These are phyloP conservation scores for Rhizopogon roseolus DNA, from an alignment of 768 basidiomycete genomes.

Conservation along the genomic window DNA sequence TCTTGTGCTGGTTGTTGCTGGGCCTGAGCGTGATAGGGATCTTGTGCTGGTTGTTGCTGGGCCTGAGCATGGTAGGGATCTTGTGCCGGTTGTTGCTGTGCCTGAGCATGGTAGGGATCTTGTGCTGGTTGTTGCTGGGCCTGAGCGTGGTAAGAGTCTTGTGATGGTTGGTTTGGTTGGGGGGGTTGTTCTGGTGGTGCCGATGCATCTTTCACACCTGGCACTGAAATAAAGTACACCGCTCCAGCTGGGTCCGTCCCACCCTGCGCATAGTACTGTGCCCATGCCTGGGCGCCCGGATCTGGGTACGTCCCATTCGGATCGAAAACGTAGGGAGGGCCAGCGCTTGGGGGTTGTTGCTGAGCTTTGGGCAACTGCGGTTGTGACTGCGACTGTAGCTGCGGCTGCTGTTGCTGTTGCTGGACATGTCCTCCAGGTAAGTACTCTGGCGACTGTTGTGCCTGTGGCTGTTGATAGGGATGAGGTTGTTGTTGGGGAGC, in stretches of 20 bases:
- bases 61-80: slow-evolving; percentile 3
- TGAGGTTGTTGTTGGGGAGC: slow-evolving; percentile 23
- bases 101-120: slow-evolving; percentile 2
- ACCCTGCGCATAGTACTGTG: slow-evolving; percentile 78
- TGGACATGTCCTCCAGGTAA: slow-evolving; percentile 9
- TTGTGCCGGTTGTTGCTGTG: slow-evolving; percentile 7
- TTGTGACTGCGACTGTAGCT: slow-evolving; percentile 9
- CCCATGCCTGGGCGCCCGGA: slow-evolving; percentile 83
- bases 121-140: slow-evolving; percentile 8
- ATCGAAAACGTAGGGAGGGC: slow-evolving; percentile 54
- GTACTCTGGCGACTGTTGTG: neutral
- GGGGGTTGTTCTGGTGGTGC: slow-evolving; percentile 10
- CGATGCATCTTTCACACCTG: slow-evolving; percentile 56
- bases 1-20: slow-evolving; percentile 6
- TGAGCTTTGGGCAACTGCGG: slow-evolving; percentile 15
- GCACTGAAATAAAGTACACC: slow-evolving; percentile 78
- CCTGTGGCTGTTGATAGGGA: slow-evolving; percentile 29
- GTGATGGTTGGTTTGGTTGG: slow-evolving; percentile 3
- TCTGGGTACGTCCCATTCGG: slow-evolving; percentile 68
- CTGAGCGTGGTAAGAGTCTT: slow-evolving; percentile 8
- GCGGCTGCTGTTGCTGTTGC: slow-evolving; percentile 10
- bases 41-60: slow-evolving; percentile 7
- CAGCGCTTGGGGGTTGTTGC: slow-evolving; percentile 21
- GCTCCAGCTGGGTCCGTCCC: slow-evolving; percentile 69
- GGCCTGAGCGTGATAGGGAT: no score